Evolutionary conservation across 1,284 basidiomycete species (phyloP), one percentile per base, ranked within the genome.

Genomic region (Leccinum olivaceoglutinosum): DNA sequence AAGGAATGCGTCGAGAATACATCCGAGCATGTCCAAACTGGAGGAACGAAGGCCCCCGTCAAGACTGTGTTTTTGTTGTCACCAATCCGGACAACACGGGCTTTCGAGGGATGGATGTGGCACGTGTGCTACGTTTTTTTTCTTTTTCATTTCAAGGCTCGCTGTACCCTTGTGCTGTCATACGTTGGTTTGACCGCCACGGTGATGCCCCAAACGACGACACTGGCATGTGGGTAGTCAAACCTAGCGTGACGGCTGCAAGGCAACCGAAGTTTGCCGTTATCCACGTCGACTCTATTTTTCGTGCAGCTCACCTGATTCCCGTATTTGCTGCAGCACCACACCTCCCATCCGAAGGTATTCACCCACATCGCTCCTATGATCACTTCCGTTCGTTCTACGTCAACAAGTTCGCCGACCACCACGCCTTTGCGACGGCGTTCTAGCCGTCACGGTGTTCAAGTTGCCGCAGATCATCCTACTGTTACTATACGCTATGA

Each of bases 161-260:
- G 5, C 14, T 55, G 2, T 67, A 67, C 41, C 38, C 53, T 3
- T 67, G 66, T 38, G 60, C 62, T 2, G 36, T 67, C n/a, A 39
- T 67, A 10, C n/a, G 29, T 10, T 67, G 66, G 63, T 67, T 67
- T 56, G 41, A 63, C 29, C 8, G 14, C 3, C 9, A 60, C 0
- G 41, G 32, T 5, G 32, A 67, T 18, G 34, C 29, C 4, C 61
- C 46, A 14, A 16, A 58, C 36, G 41, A 59, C 1, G 41, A 62
- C 60, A 67, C 60, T 3, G 61, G 66, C 10, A 66, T 67, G 65
- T 67, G 62, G 61, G 18, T 58, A 2, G 62, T 67, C 6, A 39
- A 54, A 14, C 54, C 62, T 11, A 54, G 57, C 4, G 11, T 64
- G 7, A 49, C 11, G 0, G 39, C 38, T 39, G 51, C 25, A 5